phyloP scores from a whole-genome alignment of 768 basidiomycete species.

The Lactarius trivialis region DNA sequence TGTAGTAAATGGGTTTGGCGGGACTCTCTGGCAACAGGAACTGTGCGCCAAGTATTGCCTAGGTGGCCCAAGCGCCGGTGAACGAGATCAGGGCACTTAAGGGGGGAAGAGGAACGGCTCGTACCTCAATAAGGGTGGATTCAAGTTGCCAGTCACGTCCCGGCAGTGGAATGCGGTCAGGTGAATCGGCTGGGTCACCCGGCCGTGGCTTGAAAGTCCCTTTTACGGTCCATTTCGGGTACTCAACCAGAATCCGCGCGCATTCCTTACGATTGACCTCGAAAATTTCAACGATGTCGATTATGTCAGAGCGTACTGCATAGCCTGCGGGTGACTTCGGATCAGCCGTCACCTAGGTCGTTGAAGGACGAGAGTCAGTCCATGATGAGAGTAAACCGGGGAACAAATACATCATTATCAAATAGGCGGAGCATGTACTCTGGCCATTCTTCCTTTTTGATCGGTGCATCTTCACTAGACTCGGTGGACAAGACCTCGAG shows the following conservation, averaged over 20 bases:
- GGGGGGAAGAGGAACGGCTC: slow-evolving; percentile 11
- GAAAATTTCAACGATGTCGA: slow-evolving; percentile 81
- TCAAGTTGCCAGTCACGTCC: slow-evolving; percentile 85
- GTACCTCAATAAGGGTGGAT: slow-evolving; percentile 79
- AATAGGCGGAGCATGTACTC: slow-evolving; percentile 65
- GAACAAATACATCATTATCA: slow-evolving; percentile 42
- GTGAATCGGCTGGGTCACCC: slow-evolving; percentile 45
- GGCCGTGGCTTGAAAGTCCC: slow-evolving; percentile 84
- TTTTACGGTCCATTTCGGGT: slow-evolving; percentile 72
- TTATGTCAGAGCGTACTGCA: slow-evolving; percentile 62
- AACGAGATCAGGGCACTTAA: background rate
- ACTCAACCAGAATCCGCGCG: slow-evolving; percentile 78
- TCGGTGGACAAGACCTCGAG: slow-evolving; percentile 65
- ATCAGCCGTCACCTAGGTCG: slow-evolving; percentile 63
- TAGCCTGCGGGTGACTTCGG: slow-evolving; percentile 72
- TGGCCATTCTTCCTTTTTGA: slow-evolving; percentile 81
- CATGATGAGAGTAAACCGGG: background rate
- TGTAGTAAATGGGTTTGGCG: slow-evolving; percentile 79
- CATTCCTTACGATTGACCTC: slow-evolving; percentile 96
- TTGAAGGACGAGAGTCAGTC: slow-evolving; percentile 2
- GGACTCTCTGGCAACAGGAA: slow-evolving; percentile 73
- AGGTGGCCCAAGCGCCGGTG: slow-evolving; percentile 4
- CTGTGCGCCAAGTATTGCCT: slow-evolving; percentile 70
- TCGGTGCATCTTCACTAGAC: slow-evolving; percentile 60
- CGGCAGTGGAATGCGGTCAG: slow-evolving; percentile 38